Evolutionary conservation across 2,329 filamentous ascomycete genomes (phyloP), one percentile per base, ranked within the genome.

Genomic region (Fusarium albidum): DNA sequence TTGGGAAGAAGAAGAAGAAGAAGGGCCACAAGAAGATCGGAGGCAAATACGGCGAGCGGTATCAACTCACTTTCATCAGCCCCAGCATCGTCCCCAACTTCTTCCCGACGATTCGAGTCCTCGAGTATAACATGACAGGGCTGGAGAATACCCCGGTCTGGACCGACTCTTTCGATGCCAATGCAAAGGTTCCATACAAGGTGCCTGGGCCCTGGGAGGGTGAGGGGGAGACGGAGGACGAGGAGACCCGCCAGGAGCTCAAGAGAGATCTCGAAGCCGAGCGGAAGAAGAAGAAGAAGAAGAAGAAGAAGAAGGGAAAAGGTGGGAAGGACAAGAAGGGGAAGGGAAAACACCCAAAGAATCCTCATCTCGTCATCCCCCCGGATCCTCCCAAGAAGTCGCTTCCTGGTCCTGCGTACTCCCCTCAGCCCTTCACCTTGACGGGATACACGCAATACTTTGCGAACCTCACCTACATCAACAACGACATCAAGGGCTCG

Each of bases 31-130:
- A 79, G 62, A 78, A 79, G 57, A 87, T 96, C 57, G 92, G 90
- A 15, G 93, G 93, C 5, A 82, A 84, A 57, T 96, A 86, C 76
- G 92, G 87, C 4, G 92, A 99, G 74, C 84, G 92, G 45, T 99
- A 92, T 71, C 88, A 92, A 46, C 73, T 96, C 6, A 88, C 90
- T 1, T 78, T 95, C 21, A 88, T 98, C 49, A 85, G 88, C 39
- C 91, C 94, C 1, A 98, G 93, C 69, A 79, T 99, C 31, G 91
- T 98, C 9, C 95, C 94, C 7, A 97, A 95, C 69, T 96, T 92
- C 73, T 95, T 93, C 61, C 95, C 94, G 0, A 92, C 90, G 1
- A 74, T 97, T 27, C 85, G 93, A n/a, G 82, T 99, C n/a, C 80
- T 94, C 60, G 91, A 96, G 68, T 99, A 98, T 79, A 98, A 99